Evolutionary conservation across 2,329 filamentous ascomycete genomes (phyloP), one percentile per base, ranked within the genome.

Genomic region (Nothomitra cinnamomea): DNA sequence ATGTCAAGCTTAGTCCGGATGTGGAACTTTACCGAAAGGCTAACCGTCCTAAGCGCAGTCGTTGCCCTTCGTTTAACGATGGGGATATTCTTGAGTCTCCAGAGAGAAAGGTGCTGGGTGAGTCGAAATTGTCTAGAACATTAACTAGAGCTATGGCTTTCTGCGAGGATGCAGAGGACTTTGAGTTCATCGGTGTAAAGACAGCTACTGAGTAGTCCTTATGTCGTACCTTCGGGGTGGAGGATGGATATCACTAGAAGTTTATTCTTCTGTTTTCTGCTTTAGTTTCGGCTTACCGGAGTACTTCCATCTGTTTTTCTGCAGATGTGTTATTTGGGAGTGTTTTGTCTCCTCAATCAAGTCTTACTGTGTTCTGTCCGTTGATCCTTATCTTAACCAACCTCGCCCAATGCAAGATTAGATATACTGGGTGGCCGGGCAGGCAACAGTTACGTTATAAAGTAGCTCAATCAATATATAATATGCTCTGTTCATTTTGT

Each of bases 11-110:
- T 5, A 53, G 51, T 28, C 51, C 51, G 10, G 35, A 43, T 43
- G 51, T 53, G 38, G 51, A 53, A 8, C 21, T 24, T 21, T 53
- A 53, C 40, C 51, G 51, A 21, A 53, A 53, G 40, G 38, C 21
- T 35, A 41, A 43, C 24, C 51, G 51, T 17, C 51, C 51, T 8
- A 53, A 28, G 24, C 51, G 51, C 6, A 24, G 42, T n/a, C 21
- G 51, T 25, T 53, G 51, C 19, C 19, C 36, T 15, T 53, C 51
- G 5, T 53, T 42, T 22, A 42, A 43, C 25, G 51, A 53, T 19
- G 17, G 17, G 10, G 51, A 53, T n/a, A 41, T 53, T 28, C 6
- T 48, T 17, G 15, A 1, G 13, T 48, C 43, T 17, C 43, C 43
- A 6, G 43, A 28, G 21, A 28, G 28, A 15, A 48, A 17, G 43